phyloP scores from a whole-genome alignment of 345 rosid species.

The Arabidopsis suecica region DNA sequence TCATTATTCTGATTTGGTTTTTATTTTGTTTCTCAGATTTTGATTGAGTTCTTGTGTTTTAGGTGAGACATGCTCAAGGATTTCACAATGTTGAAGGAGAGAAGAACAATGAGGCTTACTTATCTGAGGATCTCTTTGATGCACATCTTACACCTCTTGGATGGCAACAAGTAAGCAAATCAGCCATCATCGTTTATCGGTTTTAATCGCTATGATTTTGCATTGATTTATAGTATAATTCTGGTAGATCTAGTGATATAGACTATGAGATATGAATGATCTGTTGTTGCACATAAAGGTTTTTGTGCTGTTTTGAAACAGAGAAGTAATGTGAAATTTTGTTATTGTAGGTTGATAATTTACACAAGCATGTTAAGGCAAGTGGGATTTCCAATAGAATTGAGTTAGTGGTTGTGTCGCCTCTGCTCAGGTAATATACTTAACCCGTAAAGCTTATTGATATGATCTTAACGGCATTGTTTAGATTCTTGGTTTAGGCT shows the following conservation, averaged over 20 bases:
- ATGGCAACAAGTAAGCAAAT: constrained; percentile 68
- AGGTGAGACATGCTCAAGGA: constrained; percentile 97
- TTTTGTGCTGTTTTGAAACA: not conserved
- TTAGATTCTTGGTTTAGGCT: constrained; percentile 7
- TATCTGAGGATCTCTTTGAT: constrained; percentile 72
- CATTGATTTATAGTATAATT: not conserved
- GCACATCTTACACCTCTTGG: constrained; percentile 88
- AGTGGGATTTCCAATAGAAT: constrained; percentile 55
- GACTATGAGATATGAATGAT: not conserved
- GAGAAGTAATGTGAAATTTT: constrained; percentile 8
- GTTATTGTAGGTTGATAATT: constrained; percentile 60
- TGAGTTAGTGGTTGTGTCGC: constrained; percentile 71
- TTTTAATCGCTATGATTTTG: not conserved
- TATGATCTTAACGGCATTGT: not conserved
- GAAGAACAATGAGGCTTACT: constrained; percentile 51
- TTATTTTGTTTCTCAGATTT: not conserved
- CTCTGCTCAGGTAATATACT: constrained; percentile 61
- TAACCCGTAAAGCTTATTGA: not conserved
- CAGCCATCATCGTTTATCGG: not conserved
- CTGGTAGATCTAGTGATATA: not conserved
- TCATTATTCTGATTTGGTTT: not conserved
- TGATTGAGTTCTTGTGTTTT: constrained; percentile 8
- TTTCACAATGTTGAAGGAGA: constrained; percentile 85
- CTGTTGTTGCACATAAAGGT: not conserved
- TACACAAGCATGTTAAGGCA: constrained; percentile 67